A percentile compares a stretch with the other conserved stretches of the same genome.
Conservation (phyloP, 768 basidiomycete genomes). For the Trametes cinnabarina region DNA sequence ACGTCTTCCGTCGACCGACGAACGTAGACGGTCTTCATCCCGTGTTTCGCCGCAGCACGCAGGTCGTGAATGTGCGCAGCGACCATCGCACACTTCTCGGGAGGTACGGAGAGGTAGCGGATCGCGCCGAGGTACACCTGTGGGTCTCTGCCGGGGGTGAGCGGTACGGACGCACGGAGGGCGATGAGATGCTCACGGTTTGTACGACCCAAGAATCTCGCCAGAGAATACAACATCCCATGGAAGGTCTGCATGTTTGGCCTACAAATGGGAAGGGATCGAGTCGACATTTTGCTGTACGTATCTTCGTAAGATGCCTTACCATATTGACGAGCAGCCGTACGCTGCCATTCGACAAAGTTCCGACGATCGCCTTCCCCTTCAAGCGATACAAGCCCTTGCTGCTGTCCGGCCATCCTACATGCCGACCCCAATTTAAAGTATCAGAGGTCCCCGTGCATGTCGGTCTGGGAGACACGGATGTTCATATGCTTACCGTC, state of each 20-base stretch:
- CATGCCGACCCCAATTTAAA: not conserved
- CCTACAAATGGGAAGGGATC: slow-evolving; percentile 35
- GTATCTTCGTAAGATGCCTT: not conserved
- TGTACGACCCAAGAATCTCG: slow-evolving; percentile 60
- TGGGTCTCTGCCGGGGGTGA: slow-evolving; percentile 39
- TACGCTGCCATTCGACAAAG: slow-evolving; percentile 65
- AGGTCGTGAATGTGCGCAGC: slow-evolving; percentile 62
- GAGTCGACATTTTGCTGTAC: not conserved
- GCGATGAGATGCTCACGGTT: slow-evolving; percentile 48
- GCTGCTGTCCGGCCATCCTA: slow-evolving; percentile 58
- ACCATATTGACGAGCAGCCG: slow-evolving; percentile 63
- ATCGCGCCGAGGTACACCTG: slow-evolving; percentile 50
- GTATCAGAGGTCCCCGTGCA: no score
- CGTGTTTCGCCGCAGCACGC: slow-evolving; percentile 47
- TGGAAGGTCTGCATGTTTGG: slow-evolving; percentile 57
- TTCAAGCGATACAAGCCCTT: slow-evolving; percentile 51
- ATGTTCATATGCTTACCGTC: slow-evolving; percentile 44
- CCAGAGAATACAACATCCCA: slow-evolving; percentile 65
- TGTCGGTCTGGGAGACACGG: no score
- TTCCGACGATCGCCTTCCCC: slow-evolving; percentile 47
- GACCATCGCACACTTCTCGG: slow-evolving; percentile 58
- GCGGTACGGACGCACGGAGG: not conserved
- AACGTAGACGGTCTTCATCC: slow-evolving; percentile 61
- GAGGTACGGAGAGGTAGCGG: slow-evolving; percentile 47
- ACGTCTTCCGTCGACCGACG: slow-evolving; percentile 48